Percentiles rank a stretch among this genome's conserved stretches.
Conservation (phyloP, 2,329 filamentous ascomycete genomes). For the Monosporascus cannonballus region DNA sequence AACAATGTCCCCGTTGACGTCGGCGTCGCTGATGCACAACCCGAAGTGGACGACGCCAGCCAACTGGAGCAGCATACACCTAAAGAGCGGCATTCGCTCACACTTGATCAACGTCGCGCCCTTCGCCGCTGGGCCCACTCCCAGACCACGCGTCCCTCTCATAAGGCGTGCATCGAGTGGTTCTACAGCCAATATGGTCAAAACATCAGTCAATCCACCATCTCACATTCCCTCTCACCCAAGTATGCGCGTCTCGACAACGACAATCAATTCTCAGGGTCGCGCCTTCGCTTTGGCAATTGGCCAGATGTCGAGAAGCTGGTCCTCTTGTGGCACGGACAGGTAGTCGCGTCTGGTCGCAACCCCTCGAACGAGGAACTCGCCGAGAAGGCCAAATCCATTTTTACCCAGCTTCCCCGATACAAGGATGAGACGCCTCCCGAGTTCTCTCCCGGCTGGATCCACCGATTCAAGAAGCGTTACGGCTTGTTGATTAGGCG, state of each 20-base stretch:
- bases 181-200: constrained; percentile 53
- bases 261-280: constrained; percentile 56
- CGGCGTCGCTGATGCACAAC: neutral
- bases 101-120: constrained; percentile 56
- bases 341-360: constrained; percentile 44
- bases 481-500: constrained; percentile 53
- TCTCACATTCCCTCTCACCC: constrained; percentile 55
- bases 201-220: constrained; percentile 57
- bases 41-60: neutral
- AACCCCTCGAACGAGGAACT: constrained; percentile 58
- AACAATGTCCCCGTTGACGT: neutral
- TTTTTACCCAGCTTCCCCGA: constrained; percentile 52
- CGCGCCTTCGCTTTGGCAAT: constrained; percentile 56
- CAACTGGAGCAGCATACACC: constrained; percentile 12
- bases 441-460: constrained; percentile 59
- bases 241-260: constrained; percentile 57
- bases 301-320: constrained; percentile 72
- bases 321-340: constrained; percentile 62
- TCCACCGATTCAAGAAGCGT: constrained; percentile 58
- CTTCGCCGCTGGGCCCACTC: constrained; percentile 54
- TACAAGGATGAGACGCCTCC: constrained; percentile 55
- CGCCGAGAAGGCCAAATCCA: constrained; percentile 54
- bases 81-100: constrained; percentile 53
- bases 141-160: constrained; percentile 50
- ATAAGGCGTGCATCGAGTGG: constrained; percentile 60